Conservation (phyloP, 805 yeast genomes). For the Ogataea ramenticola region DNA sequence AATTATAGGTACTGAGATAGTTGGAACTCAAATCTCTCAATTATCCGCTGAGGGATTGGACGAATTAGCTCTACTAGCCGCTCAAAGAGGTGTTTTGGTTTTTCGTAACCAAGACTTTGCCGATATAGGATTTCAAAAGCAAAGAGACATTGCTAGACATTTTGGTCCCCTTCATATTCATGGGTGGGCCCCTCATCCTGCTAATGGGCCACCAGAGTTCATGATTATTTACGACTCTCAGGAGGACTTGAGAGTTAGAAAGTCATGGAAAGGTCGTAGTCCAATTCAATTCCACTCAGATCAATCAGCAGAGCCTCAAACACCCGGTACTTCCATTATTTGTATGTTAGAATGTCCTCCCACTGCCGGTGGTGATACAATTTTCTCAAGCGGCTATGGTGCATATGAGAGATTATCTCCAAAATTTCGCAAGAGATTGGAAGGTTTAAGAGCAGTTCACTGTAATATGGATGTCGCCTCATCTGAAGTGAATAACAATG, state of each 20-base stretch:
- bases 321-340: constrained; percentile 48
- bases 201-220: constrained; percentile 33
- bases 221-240: constrained; percentile 35
- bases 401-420: constrained; percentile 44
- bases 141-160: constrained; percentile 34
- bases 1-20: constrained; percentile 35
- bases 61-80: constrained; percentile 40
- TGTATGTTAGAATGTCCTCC: constrained; percentile 37
- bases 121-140: constrained; percentile 32
- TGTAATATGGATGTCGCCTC: constrained; percentile 24
- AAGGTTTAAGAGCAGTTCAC: constrained; percentile 39
- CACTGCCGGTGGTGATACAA: constrained; percentile 37
- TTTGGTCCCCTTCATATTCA: constrained; percentile 41
- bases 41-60: constrained; percentile 35
- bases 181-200: constrained; percentile 42
- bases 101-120: constrained; percentile 40
- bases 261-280: constrained; percentile 21
- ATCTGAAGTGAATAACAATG: constrained; percentile 20
- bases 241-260: constrained; percentile 14
- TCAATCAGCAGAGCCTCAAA: constrained; percentile 61
- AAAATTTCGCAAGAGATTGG: constrained; percentile 31
- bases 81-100: constrained; percentile 39
- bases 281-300: constrained; percentile 41
- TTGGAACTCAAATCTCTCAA: constrained; percentile 35
- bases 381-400: constrained; percentile 36